Percentiles rank a stretch among this genome's conserved stretches.
phyloP scores from a whole-genome alignment of 148 eudicot species.

The Camellia sinensis region DNA sequence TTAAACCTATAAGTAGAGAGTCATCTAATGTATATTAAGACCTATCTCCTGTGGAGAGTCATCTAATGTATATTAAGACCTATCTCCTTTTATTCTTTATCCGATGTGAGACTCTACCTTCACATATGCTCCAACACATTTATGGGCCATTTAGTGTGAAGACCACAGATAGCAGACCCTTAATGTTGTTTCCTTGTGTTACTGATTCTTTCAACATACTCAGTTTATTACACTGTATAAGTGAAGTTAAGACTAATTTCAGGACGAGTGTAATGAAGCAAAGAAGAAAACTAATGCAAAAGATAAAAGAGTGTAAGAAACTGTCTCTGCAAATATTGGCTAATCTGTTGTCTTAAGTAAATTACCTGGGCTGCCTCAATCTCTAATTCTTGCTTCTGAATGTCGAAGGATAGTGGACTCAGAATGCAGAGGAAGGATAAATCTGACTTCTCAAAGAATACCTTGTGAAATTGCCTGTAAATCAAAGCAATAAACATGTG shows the following conservation, averaged over 20 bases:
- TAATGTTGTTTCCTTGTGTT: not conserved
- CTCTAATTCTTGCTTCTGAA: conserved; percentile 75
- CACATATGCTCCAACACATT: too few species aligned
- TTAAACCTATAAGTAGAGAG: too few species aligned
- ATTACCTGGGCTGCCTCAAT: conserved; percentile 81
- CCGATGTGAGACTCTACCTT: too few species aligned
- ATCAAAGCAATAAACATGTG: not conserved
- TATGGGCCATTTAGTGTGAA: too few species aligned
- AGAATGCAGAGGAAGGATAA: conserved; percentile 69
- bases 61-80: too few species aligned
- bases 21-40: too few species aligned
- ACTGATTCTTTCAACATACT: not conserved
- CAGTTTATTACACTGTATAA: not conserved
- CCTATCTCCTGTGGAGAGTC: too few species aligned
- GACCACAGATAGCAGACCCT: not conserved
- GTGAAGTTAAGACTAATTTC: not conserved
- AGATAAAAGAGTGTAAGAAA: too few species aligned
- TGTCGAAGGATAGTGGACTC: conserved; percentile 61
- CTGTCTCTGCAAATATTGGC: too few species aligned
- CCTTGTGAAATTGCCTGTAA: conserved; percentile 72
- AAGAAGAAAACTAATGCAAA: too few species aligned
- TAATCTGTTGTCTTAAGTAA: not conserved
- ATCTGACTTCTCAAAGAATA: conserved; percentile 75
- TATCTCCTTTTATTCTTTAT: too few species aligned
- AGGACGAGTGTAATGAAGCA: not conserved